A percentile compares a stretch with the other conserved stretches of the same genome.
These are phyloP conservation scores for Salix dunnii DNA, from an alignment of 345 rosid genomes.

Conservation along the genomic window DNA sequence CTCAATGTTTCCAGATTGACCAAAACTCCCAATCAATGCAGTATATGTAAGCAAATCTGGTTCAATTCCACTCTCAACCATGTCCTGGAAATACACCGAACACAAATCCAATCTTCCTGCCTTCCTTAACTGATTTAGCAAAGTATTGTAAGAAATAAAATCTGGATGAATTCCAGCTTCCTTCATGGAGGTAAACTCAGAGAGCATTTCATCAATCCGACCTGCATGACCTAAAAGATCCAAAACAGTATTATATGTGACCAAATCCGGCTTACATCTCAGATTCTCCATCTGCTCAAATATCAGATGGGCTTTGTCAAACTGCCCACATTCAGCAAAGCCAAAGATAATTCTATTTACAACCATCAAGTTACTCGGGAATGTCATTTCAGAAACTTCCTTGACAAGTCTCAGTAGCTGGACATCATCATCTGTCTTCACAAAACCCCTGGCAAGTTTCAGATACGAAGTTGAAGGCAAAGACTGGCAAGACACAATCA, in stretches of 20 bases:
- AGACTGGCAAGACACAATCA: conserved; percentile 34
- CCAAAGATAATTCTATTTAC: conserved; percentile 61
- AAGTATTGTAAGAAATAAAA: conserved; percentile 69
- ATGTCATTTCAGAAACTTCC: conserved; percentile 42
- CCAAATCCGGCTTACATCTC: conserved; percentile 55
- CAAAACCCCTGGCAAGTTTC: conserved; percentile 57
- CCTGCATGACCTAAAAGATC: conserved; percentile 67
- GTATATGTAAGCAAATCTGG: conserved; percentile 83
- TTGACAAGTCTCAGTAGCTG: conserved; percentile 45
- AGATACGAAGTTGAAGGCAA: conserved; percentile 52
- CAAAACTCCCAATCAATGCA: conserved; percentile 67
- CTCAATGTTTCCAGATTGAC: conserved; percentile 62
- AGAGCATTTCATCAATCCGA: conserved; percentile 53
- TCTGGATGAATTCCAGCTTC: conserved; percentile 51
- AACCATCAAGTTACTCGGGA: conserved; percentile 37
- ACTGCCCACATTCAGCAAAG: conserved; percentile 65
- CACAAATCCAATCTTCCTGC: conserved; percentile 70
- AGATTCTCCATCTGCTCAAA: conserved; percentile 45
- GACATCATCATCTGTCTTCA: conserved; percentile 32
- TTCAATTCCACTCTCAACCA: conserved; percentile 50
- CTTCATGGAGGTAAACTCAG: conserved; percentile 53
- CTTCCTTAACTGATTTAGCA: conserved; percentile 60
- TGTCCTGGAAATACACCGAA: conserved; percentile 46
- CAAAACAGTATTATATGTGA: conserved; percentile 67
- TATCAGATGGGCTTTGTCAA: conserved; percentile 52